Percentiles rank a stretch among this genome's conserved stretches.
Evolutionary conservation across 2,329 filamentous ascomycete genomes (phyloP).

Genomic region (Fusarium albidum): DNA sequence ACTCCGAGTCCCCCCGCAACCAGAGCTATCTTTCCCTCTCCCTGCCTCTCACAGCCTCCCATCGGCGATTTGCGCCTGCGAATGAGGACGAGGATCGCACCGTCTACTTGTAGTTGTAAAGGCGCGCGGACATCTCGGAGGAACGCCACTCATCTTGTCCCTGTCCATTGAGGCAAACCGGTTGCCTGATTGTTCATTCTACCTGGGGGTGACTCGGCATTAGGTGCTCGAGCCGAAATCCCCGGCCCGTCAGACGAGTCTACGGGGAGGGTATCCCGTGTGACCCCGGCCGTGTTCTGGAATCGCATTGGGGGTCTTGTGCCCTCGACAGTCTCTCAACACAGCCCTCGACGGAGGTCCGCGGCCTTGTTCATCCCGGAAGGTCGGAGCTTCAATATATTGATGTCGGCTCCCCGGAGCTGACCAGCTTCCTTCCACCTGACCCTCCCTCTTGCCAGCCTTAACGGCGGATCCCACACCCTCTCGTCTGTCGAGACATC

Average conservation of each 20-base stretch:
- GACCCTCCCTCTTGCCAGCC: slow-evolving; percentile 11
- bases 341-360: slow-evolving; percentile 2
- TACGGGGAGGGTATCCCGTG: slow-evolving; percentile 11
- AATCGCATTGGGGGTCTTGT: slow-evolving; percentile 6
- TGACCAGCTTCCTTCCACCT: slow-evolving; percentile 29
- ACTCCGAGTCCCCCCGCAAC: neutral
- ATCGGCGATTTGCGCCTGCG: slow-evolving; percentile 1
- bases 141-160: slow-evolving; percentile 22
- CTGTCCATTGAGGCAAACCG: slow-evolving; percentile 8
- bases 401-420: slow-evolving; percentile 33
- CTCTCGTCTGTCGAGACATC: slow-evolving; percentile 34
- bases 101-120: slow-evolving; percentile 15
- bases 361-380: slow-evolving; percentile 3
- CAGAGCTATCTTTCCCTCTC: neutral
- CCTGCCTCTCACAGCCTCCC: slow-evolving; percentile 7
- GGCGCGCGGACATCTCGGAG: slow-evolving; percentile 29
- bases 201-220: slow-evolving; percentile 7
- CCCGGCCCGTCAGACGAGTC: slow-evolving; percentile 22
- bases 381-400: slow-evolving; percentile 35
- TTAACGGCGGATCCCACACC: slow-evolving; percentile 20
- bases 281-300: slow-evolving; percentile 24
- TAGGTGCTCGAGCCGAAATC: slow-evolving; percentile 23
- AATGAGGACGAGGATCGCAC: slow-evolving; percentile 9
- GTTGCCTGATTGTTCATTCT: slow-evolving; percentile 6
- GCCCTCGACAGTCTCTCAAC: neutral